phyloP scores from a whole-genome alignment of 169 alveolate genomes.

The Cryptosporidium canis region DNA sequence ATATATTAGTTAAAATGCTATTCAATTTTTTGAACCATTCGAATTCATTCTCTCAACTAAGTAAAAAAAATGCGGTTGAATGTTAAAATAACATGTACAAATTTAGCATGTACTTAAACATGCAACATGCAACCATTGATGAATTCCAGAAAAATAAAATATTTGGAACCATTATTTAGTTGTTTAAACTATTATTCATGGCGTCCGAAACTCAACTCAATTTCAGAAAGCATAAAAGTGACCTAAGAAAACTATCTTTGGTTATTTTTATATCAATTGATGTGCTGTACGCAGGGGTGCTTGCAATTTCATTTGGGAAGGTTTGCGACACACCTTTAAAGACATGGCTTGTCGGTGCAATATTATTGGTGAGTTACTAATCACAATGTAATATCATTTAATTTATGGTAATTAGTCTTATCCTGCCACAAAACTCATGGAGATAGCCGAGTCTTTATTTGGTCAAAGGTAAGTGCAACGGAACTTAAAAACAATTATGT shows the following conservation, averaged over 20 bases:
- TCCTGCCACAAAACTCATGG: conserved; percentile 59
- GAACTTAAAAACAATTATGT: not conserved
- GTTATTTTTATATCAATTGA: conserved; percentile 33
- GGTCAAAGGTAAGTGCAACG: conserved; percentile 47
- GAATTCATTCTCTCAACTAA: too few relatives aligned
- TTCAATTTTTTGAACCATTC: too few relatives aligned
- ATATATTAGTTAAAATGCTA: too few relatives aligned
- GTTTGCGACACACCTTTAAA: conserved; percentile 66
- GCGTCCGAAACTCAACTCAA: conserved; percentile 30
- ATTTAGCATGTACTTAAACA: conserved; percentile 5
- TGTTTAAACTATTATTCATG: conserved; percentile 15
- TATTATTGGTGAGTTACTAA: conserved; percentile 46
- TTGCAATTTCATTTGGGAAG: conserved; percentile 29
- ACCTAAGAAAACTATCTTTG: conserved; percentile 47
- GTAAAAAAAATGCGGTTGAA: not conserved
- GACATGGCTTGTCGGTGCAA: conserved; percentile 64
- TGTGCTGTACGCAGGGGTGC: conserved; percentile 39
- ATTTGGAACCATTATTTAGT: not conserved
- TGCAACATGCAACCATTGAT: conserved; percentile 58
- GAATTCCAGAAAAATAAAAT: not conserved
- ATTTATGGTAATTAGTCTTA: conserved; percentile 16
- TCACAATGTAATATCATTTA: not conserved
- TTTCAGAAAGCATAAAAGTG: conserved; percentile 47
- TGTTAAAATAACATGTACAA: not conserved
- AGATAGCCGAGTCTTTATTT: conserved; percentile 9